phyloP scores from a whole-genome alignment of 129 eudicot genomes.

The Logfia minima region DNA sequence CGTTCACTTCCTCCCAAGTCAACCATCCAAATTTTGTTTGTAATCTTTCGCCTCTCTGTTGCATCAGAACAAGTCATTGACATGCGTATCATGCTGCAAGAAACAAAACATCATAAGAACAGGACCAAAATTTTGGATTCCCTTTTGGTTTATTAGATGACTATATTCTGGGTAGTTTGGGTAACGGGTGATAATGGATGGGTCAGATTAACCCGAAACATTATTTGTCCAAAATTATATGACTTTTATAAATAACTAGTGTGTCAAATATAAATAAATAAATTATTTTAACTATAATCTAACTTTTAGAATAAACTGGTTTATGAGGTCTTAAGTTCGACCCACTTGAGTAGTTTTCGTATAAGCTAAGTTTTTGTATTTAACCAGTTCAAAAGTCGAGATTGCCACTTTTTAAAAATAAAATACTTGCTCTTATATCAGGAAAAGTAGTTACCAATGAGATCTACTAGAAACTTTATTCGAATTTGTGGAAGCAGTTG shows the following conservation, averaged over 20 bases:
- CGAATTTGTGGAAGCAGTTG: slow-evolving; percentile 76
- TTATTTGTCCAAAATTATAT: not conserved
- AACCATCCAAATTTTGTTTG: slow-evolving; percentile 82
- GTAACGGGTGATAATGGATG: not conserved
- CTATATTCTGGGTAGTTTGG: not conserved
- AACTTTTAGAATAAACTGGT: not conserved
- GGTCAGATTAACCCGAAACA: not conserved
- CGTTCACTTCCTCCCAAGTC: slow-evolving; percentile 87
- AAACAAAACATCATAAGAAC: not conserved
- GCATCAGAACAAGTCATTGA: slow-evolving; percentile 38
- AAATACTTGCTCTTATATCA: slow-evolving; percentile 20
- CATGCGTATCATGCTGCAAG: slow-evolving; percentile 37
- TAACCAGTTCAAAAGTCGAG: not conserved
- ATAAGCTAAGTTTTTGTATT: not conserved
- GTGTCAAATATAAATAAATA: too few species aligned
- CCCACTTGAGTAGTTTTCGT: not conserved
- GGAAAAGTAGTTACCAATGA: slow-evolving; percentile 49
- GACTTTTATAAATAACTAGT: too few species aligned
- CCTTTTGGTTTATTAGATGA: not conserved
- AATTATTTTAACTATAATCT: not conserved
- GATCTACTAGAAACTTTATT: slow-evolving; percentile 79
- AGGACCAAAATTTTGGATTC: not conserved
- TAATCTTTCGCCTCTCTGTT: slow-evolving; percentile 30
- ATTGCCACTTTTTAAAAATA: not conserved
- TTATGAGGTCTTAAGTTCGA: not conserved